These are phyloP conservation scores for Capillidium rhysosporum DNA, from an alignment of 371 early-diverging fungal species.

Conservation along the genomic window DNA sequence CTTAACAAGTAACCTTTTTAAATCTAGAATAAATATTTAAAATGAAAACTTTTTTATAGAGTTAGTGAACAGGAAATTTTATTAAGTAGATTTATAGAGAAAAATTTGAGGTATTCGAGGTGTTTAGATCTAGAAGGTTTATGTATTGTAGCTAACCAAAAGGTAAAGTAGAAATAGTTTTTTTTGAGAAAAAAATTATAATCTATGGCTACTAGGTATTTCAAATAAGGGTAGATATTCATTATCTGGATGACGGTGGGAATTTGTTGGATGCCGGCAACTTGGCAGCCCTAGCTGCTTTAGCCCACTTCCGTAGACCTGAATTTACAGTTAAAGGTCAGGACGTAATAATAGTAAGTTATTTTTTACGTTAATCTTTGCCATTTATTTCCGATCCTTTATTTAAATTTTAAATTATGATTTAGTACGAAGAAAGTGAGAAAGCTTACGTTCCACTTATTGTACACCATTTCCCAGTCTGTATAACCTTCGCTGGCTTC, in stretches of 20 bases:
- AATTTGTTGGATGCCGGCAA: slow-evolving; percentile 81
- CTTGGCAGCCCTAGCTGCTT: slow-evolving; percentile 74
- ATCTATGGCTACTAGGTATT: slow-evolving; percentile 43
- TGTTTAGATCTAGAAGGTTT: slow-evolving; percentile 91
- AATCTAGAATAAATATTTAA: neutral
- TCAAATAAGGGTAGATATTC: slow-evolving; percentile 74
- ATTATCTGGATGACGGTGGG: slow-evolving; percentile 83
- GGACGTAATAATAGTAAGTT: slow-evolving; percentile 61
- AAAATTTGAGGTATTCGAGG: slow-evolving; percentile 56
- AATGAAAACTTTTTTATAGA: slow-evolving; percentile 16
- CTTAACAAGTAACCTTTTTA: slow-evolving; percentile 22
- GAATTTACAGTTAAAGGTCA: slow-evolving; percentile 84
- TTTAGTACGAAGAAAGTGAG: slow-evolving; percentile 63
- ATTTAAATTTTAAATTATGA: neutral
- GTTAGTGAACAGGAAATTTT: slow-evolving; percentile 62
- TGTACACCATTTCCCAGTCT: slow-evolving; percentile 86
- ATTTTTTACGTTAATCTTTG: too few species aligned
- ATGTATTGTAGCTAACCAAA: slow-evolving; percentile 89
- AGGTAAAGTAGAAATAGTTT: slow-evolving; percentile 19
- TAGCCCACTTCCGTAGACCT: slow-evolving; percentile 78
- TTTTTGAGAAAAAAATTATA: too few species aligned
- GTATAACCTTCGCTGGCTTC: slow-evolving; percentile 77
- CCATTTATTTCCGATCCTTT: neutral
- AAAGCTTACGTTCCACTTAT: slow-evolving; percentile 80
- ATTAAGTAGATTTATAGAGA: slow-evolving; percentile 70